Percentiles rank a stretch among this genome's conserved stretches.
phyloP scores from a whole-genome alignment of 2,329 filamentous ascomycete genomes.

The Calycina marina region DNA sequence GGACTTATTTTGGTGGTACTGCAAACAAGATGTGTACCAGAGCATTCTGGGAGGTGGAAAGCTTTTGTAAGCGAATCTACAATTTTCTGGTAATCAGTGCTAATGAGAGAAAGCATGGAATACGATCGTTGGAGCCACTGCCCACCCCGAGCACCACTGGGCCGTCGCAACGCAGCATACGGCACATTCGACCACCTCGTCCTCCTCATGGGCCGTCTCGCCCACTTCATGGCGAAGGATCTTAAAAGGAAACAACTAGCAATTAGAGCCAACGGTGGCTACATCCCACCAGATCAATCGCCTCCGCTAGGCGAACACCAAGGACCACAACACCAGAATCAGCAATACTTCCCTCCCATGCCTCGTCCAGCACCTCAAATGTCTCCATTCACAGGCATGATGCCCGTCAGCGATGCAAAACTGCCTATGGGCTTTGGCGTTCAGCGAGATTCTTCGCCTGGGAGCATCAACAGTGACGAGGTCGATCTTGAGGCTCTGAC shows the following conservation, averaged over 20 bases:
- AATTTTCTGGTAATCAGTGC: neutral
- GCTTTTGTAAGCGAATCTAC: slow-evolving; percentile 54
- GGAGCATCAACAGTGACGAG: slow-evolving; percentile 13
- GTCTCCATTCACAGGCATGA: slow-evolving; percentile 20
- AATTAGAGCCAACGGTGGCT: slow-evolving; percentile 36
- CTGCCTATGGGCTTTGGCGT: slow-evolving; percentile 21
- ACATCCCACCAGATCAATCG: slow-evolving; percentile 20
- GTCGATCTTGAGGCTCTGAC: slow-evolving; percentile 15
- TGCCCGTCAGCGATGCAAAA: slow-evolving; percentile 15
- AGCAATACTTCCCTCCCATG: neutral
- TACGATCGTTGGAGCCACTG: slow-evolving; percentile 75
- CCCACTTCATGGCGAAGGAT: slow-evolving; percentile 66
- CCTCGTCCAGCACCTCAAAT: slow-evolving; percentile 9
- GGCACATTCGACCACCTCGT: slow-evolving; percentile 82
- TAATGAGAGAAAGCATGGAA: slow-evolving; percentile 33
- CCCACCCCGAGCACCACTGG: slow-evolving; percentile 69
- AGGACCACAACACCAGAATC: neutral
- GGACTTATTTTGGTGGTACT: slow-evolving; percentile 93
- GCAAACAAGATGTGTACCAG: slow-evolving; percentile 86
- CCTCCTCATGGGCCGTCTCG: slow-evolving; percentile 64
- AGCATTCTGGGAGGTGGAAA: slow-evolving; percentile 75
- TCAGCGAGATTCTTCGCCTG: slow-evolving; percentile 12
- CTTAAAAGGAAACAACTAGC: slow-evolving; percentile 61
- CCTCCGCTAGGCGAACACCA: slow-evolving; percentile 2
- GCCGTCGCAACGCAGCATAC: slow-evolving; percentile 61